A percentile compares a stretch with the other conserved stretches of the same genome.
These are phyloP conservation scores for Eucalyptus grandis DNA, from an alignment of 345 rosid species.

Conservation along the genomic window DNA sequence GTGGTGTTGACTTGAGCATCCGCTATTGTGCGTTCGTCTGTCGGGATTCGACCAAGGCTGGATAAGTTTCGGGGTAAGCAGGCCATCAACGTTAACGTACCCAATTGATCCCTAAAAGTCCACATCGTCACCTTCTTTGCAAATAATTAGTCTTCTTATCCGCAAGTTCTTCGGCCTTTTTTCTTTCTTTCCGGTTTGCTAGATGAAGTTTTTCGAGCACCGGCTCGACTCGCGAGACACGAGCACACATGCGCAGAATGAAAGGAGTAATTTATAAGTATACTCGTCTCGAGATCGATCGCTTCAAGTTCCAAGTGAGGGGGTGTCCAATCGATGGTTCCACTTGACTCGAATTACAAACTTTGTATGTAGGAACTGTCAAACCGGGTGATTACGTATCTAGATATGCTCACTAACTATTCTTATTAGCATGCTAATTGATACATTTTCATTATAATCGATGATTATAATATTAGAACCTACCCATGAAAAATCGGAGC, in stretches of 20 bases:
- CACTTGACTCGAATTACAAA: background rate
- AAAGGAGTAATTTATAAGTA: background rate
- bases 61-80: background rate
- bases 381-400: background rate
- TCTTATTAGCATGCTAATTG: background rate
- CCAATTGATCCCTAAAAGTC: background rate
- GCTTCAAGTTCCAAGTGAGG: background rate
- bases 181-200: background rate
- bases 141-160: background rate
- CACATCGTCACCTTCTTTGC: background rate
- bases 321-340: background rate
- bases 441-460: background rate
- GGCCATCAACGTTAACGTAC: background rate
- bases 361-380: background rate
- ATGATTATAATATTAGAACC: background rate
- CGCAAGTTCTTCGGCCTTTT: background rate
- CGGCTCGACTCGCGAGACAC: background rate
- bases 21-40: background rate
- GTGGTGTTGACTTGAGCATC: background rate
- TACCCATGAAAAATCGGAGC: background rate
- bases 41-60: background rate
- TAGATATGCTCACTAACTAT: background rate
- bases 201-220: background rate
- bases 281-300: background rate
- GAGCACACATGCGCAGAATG: background rate